Evolutionary conservation across 345 rosid species (phyloP), one percentile per base, ranked within the genome.

Genomic region (Citrus mangshanensis): DNA sequence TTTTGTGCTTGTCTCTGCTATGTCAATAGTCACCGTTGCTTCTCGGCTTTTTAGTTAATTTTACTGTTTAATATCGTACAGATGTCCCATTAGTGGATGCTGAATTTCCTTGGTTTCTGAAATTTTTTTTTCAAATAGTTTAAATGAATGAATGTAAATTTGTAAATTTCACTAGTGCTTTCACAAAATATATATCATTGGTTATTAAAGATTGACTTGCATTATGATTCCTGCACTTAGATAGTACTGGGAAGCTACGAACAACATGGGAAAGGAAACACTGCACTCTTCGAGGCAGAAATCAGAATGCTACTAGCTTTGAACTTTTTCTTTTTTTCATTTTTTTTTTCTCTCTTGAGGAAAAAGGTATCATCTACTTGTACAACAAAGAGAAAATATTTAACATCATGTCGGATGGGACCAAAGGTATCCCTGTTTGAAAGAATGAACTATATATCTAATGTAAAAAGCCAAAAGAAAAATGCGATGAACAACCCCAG

Each of bases 391-490:
- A 34, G 62, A 38, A 79, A 74, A 73, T 6, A 16, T 74, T 78
- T 72, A 69, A 40, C 8, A 64, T 68, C 75, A 81, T 61, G 80
- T 22, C 77, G 34, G 32, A 14, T 10, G 75, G 83, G 81, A 74
- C 72, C 78, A 74, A 76, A 35, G 54, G 32, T 70, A 9, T 74
- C 87, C 82, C 67, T 72, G 21, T 77, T 79, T 70, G 65, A 61
- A 79, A 73, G 77, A 80, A 80, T 79, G 69, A 84, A 79, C 83
- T 86, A 81, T 40, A 59, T 56, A 25, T 73, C 81, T 81, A 83
- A 49, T 46, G 72, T 68, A 46, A 74, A 69, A 28, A 72, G 12
- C 13, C 22, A 21, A 22, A 65, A 21, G 35, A 73, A 70, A 62
- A 51, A 32, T 38, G 24, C 13, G 4, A 60, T 51, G 59, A 76